phyloP scores from a whole-genome alignment of 345 rosid genomes.

The Euphorbia lathyris region DNA sequence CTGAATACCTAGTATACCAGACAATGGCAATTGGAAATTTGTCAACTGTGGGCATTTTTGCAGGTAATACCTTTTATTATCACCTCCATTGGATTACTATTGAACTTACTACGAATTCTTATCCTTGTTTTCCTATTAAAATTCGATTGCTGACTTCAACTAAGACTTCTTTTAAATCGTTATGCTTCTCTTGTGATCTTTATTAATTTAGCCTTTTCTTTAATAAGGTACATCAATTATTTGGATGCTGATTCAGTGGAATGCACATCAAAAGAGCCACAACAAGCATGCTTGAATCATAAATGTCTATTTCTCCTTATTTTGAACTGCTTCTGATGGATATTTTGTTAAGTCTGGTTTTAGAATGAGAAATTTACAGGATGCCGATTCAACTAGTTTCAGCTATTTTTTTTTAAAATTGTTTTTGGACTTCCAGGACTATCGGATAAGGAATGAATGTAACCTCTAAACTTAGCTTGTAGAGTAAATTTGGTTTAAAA shows the following conservation, averaged over 20 bases:
- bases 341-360: too few relatives aligned
- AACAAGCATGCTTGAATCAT: conserved; percentile 22
- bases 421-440: too few relatives aligned
- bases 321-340: background rate
- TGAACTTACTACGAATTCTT: background rate
- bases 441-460: too few relatives aligned
- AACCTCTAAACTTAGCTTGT: too few relatives aligned
- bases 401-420: too few relatives aligned
- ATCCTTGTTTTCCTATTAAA: background rate
- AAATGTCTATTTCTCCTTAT: too few relatives aligned
- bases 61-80: conserved; percentile 41
- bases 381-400: background rate
- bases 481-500: too few relatives aligned
- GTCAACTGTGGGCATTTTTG: conserved; percentile 74
- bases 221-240: conserved; percentile 71
- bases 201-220: background rate
- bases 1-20: conserved; percentile 68
- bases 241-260: conserved; percentile 92
- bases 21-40: conserved; percentile 79
- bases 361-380: too few relatives aligned
- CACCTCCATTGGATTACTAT: background rate
- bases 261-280: conserved; percentile 37
- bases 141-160: background rate
- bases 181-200: too few relatives aligned
- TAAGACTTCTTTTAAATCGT: background rate